A percentile compares a stretch with the other conserved stretches of the same genome.
These are phyloP conservation scores for Straminergon stramineum DNA, from an alignment of 225 moss, liverwort and hornwort genomes.

Conservation along the genomic window DNA sequence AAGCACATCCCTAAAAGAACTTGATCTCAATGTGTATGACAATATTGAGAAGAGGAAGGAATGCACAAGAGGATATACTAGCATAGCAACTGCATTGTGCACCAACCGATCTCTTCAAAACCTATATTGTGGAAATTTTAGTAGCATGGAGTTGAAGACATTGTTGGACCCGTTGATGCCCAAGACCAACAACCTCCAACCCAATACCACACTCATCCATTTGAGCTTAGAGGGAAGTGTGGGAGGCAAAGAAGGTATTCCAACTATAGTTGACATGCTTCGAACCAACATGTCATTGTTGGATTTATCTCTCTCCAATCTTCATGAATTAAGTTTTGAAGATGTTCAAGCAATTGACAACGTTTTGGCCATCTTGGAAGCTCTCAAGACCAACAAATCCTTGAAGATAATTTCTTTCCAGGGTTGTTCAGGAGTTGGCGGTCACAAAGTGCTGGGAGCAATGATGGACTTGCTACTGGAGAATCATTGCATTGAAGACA, in stretches of 20 bases:
- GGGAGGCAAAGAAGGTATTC: background rate
- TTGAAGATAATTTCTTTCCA: background rate
- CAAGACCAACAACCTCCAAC: no score
- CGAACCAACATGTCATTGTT: background rate
- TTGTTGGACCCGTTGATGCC: background rate
- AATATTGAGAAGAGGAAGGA: no score
- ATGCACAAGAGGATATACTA: background rate
- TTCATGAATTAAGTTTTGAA: fast-evolving
- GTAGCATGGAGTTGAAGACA: background rate
- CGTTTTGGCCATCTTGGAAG: background rate
- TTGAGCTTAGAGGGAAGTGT: fast-evolving
- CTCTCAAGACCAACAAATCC: background rate
- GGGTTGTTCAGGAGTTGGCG: background rate
- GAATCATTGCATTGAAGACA: background rate
- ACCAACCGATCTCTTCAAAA: background rate
- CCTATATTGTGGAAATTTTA: fast-evolving
- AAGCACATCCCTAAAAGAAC: background rate
- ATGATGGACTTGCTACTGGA: background rate
- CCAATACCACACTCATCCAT: background rate
- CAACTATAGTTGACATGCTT: background rate
- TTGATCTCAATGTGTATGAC: fast-evolving
- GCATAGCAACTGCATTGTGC: background rate
- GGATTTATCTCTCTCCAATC: fast-evolving
- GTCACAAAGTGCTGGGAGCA: background rate
- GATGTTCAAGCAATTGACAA: no score